Evolutionary conservation across 306 rosid genomes (phyloP).

Genomic region (Aeschynomene evenia): DNA sequence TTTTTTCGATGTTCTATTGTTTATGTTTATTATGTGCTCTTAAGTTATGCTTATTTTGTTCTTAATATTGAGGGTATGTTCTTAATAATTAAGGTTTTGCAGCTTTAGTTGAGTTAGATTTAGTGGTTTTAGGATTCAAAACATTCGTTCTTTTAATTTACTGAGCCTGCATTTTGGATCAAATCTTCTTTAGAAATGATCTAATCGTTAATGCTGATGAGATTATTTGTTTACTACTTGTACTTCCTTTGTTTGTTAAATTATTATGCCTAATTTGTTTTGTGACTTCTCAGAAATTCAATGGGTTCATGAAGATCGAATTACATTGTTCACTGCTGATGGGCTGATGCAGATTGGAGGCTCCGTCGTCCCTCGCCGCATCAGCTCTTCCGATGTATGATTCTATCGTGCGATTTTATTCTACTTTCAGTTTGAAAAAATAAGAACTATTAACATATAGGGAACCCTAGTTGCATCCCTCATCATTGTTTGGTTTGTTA

Average conservation of each 20-base stretch:
- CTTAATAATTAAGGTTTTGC: not conserved
- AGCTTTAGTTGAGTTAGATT: not conserved
- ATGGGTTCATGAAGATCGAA: conserved; percentile 78
- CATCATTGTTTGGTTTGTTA: not conserved
- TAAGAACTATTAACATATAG: not conserved
- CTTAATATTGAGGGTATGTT: not conserved
- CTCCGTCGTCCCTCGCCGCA: conserved; percentile 69
- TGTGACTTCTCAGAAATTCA: conserved; percentile 65
- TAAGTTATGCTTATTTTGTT: not conserved
- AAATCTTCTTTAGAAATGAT: not conserved
- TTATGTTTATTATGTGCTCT: not conserved
- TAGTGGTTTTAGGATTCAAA: not conserved
- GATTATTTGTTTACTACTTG: not conserved
- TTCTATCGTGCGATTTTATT: not conserved
- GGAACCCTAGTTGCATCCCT: not conserved
- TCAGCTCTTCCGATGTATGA: conserved; percentile 65
- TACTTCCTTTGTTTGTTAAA: not conserved
- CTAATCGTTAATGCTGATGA: not conserved
- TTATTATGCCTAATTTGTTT: not conserved
- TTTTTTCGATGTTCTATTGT: not conserved
- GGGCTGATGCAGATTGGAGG: conserved; percentile 96
- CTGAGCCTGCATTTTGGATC: not conserved
- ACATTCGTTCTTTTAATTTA: not conserved
- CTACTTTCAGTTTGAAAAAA: conserved; percentile 1
- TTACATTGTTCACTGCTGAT: conserved; percentile 88